Percentiles rank a stretch among this genome's conserved stretches.
Evolutionary conservation across 768 basidiomycete species (phyloP).

Genomic region (Lactifluus volemus): DNA sequence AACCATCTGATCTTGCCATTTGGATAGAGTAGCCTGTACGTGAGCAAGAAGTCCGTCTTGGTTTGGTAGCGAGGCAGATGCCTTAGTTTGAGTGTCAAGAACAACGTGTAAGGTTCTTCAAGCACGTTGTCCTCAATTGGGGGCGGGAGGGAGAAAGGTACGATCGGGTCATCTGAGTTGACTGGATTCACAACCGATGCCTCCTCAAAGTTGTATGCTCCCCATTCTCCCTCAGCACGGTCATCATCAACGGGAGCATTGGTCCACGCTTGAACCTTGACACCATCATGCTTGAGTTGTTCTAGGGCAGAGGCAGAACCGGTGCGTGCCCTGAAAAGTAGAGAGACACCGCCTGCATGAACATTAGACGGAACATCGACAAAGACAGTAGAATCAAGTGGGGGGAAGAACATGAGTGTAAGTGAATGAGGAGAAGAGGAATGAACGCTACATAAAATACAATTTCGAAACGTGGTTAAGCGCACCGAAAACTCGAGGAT

Average conservation of each 20-base stretch:
- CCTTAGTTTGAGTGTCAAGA: constrained; percentile 14
- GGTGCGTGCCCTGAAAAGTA: constrained; percentile 17
- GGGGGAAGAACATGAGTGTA: constrained; percentile 15
- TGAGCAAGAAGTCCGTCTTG: constrained; percentile 22
- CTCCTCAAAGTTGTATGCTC: constrained; percentile 17
- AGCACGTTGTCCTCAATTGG: constrained; percentile 1
- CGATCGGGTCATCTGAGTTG: background rate
- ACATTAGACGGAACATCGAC: constrained; percentile 14
- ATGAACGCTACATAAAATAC: background rate
- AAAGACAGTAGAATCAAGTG: constrained; percentile 16
- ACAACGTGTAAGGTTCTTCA: constrained; percentile 15
- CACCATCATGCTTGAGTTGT: constrained; percentile 9
- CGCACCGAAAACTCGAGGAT: constrained; percentile 1
- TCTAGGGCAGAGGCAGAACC: constrained; percentile 16
- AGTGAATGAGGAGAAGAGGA: background rate
- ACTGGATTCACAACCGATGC: background rate
- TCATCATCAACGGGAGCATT: constrained; percentile 17
- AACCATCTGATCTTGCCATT: constrained; percentile 39
- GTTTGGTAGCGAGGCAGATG: constrained; percentile 9
- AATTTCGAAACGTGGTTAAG: background rate
- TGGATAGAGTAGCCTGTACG: constrained; percentile 41
- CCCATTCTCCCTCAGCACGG: constrained; percentile 16
- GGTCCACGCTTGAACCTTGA: constrained; percentile 21
- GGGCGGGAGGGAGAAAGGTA: constrained; percentile 10
- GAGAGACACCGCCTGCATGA: constrained; percentile 8